These are phyloP conservation scores for Xanthoparmelia taractica DNA, from an alignment of 495 filamentous ascomycete genomes.

Conservation along the genomic window DNA sequence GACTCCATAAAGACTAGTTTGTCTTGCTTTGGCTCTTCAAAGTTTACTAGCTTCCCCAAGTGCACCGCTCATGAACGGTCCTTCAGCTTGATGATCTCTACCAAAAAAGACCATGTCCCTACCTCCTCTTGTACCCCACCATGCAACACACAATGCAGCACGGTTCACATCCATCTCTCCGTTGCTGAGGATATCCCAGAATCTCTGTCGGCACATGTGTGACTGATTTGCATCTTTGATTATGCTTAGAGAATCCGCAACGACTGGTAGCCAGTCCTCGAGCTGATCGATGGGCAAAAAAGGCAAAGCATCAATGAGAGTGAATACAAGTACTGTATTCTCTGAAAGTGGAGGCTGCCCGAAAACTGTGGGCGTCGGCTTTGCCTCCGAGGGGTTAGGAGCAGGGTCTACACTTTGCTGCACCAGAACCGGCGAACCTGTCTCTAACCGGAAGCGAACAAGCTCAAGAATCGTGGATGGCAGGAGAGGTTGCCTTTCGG, in stretches of 20 bases:
- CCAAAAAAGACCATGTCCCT: conserved; percentile 58
- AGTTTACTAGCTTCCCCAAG: conserved; percentile 33
- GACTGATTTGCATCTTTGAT: conserved; percentile 56
- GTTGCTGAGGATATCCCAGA: conserved; percentile 75
- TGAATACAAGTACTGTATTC: conserved; percentile 69
- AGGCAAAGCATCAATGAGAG: conserved; percentile 76
- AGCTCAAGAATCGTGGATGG: conserved; percentile 76
- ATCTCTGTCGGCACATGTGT: conserved; percentile 58
- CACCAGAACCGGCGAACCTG: conserved; percentile 47
- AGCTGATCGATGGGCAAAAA: conserved; percentile 61
- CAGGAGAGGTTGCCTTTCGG: conserved; percentile 63
- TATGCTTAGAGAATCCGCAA: conserved; percentile 57
- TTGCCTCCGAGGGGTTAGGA: conserved; percentile 28
- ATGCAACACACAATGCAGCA: conserved; percentile 69
- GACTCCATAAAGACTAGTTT: not conserved
- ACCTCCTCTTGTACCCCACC: conserved; percentile 74
- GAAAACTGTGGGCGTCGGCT: not conserved
- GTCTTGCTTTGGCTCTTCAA: not conserved
- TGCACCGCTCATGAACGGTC: conserved; percentile 54
- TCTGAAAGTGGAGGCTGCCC: conserved; percentile 53
- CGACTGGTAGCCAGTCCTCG: conserved; percentile 68
- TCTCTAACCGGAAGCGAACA: conserved; percentile 57
- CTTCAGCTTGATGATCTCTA: conserved; percentile 25
- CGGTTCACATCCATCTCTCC: conserved; percentile 93
- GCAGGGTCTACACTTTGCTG: conserved; percentile 18